Percentiles rank a stretch among this genome's conserved stretches.
phyloP scores from a whole-genome alignment of 305 asterid species.

The Fraxinus xanthoxyloides region DNA sequence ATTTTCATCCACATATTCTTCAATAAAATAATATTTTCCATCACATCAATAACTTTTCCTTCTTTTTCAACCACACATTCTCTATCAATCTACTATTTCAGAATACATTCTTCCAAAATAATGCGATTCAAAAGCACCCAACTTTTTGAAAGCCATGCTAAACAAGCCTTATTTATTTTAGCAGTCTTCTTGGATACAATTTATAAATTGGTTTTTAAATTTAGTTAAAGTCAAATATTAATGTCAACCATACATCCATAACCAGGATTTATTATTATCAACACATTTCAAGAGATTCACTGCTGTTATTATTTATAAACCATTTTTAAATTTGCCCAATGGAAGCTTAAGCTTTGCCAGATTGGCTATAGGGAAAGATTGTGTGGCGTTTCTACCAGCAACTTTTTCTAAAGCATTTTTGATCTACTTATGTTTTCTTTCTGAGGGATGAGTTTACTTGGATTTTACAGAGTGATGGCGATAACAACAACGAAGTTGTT shows the following conservation, averaged over 20 bases:
- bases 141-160: neutral
- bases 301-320: neutral
- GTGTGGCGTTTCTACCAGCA: neutral
- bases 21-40: too few relatives aligned
- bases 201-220: neutral
- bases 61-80: too few relatives aligned
- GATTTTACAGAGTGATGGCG: conserved; percentile 60
- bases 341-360: neutral
- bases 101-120: too few relatives aligned
- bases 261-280: neutral
- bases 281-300: neutral
- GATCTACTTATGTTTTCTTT: neutral
- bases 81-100: too few relatives aligned
- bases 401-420: neutral
- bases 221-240: neutral
- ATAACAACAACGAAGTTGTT: conserved; percentile 45
- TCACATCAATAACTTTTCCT: too few relatives aligned
- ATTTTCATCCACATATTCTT: too few relatives aligned
- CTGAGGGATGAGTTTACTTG: conserved; percentile 17
- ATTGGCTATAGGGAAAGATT: neutral
- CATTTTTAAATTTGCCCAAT: neutral
- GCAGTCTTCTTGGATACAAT: neutral
- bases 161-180: neutral
- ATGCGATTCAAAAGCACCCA: too few relatives aligned
- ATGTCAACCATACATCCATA: neutral